Conservation (phyloP, 148 eudicot species). For the Linanthus parryae region DNA sequence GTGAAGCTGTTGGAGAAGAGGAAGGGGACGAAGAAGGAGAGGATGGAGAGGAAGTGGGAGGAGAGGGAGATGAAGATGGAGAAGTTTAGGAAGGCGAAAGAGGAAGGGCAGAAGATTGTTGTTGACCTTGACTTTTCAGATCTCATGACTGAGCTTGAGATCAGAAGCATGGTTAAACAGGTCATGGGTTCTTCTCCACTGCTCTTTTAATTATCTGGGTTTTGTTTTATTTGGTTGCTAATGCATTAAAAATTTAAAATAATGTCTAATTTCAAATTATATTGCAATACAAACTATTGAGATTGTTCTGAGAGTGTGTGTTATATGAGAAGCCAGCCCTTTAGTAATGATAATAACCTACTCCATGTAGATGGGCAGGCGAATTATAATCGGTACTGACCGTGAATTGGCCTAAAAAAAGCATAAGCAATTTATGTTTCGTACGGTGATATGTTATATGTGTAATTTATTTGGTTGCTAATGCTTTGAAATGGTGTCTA, state of each 20-base stretch:
- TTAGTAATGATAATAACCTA: not conserved
- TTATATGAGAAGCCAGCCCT: not conserved
- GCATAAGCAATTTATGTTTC: too few species aligned
- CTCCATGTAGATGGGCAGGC: not conserved
- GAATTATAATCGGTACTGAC: too few species aligned
- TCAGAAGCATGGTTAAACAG: constrained; percentile 85
- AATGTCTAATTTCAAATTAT: not conserved
- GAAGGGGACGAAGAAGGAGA: constrained; percentile 44
- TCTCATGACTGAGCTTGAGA: constrained; percentile 62
- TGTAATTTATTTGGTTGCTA: too few species aligned
- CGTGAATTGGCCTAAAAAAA: too few species aligned
- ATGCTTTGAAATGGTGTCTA: not conserved
- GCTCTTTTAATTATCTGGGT: not conserved
- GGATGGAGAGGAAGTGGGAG: constrained; percentile 55
- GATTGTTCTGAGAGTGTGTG: not conserved
- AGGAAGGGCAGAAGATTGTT: constrained; percentile 51
- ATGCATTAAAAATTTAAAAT: too few species aligned
- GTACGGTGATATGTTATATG: too few species aligned
- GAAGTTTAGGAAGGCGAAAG: constrained; percentile 48
- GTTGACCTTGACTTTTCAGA: constrained; percentile 70
- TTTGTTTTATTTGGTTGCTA: not conserved
- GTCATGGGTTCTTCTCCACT: constrained; percentile 24
- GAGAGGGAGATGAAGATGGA: constrained; percentile 49
- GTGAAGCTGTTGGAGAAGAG: constrained; percentile 48
- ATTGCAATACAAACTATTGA: not conserved